Base-by-base conservation (phyloP, 2,329 filamentous ascomycete species). In the Pseudofabraea citricarpa region DNA sequence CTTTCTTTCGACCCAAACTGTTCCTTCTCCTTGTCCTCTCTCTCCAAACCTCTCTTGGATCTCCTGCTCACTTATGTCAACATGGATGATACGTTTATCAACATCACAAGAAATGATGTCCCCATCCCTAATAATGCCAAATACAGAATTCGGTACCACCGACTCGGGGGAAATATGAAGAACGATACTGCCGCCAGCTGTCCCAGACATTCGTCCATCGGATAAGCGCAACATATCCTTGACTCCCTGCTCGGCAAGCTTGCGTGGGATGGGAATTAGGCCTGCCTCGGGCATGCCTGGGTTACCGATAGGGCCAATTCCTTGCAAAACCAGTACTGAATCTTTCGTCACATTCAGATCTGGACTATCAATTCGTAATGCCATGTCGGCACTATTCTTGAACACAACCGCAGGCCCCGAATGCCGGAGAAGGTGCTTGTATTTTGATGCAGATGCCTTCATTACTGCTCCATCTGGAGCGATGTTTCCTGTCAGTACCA, bases 181-280 rank as follows among this genome's bases (percentile, higher is more conserved):
- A 2, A 74, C 63, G 16, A 78, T 73, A 0, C 73, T 77, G 3
- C 74, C 74, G 1, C 74, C 74, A 2, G 74, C 74, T 3, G 74
- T 78, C 0, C 74, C 74, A 22, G 66, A 71, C 72, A 78, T 77
- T 18, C 74, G 61, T 1, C 74, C 74, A 58, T 79, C 74, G 1
- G 68, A 72, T 4, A 77, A 56, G 1, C 74, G 62, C 21, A 77
- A 53, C 73, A 78, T 77, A 51, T 77, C 73, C 20, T 61, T 64
- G 1, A 77, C 70, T 0, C 73, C 73, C 43, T 65, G 55, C 2
- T 55, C 56, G 6, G 61, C 68, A 2, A 77, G 58, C 45, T 75
- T 76, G 13, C 68, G 61, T 0, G 72, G 72, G 12, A 74, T 70
- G 0, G 71, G 72, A 20, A 75, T 72, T 7, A 74, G 56, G 0